A percentile compares a stretch with the other conserved stretches of the same genome.
These are phyloP conservation scores for Barnettozyma pratensis DNA, from an alignment of 805 yeast species.

Conservation along the genomic window DNA sequence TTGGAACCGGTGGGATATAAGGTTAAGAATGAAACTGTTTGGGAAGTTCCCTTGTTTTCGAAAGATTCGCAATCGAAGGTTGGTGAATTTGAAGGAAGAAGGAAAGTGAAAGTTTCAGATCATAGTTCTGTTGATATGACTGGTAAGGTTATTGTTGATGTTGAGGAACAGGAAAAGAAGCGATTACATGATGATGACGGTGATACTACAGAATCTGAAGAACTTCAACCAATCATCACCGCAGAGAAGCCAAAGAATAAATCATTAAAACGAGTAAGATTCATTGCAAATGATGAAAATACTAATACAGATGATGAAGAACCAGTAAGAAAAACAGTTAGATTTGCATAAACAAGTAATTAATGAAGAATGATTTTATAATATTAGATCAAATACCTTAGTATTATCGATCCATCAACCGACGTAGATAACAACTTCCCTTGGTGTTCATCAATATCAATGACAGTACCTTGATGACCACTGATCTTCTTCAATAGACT, in stretches of 20 bases:
- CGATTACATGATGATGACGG: background rate
- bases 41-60: conserved; percentile 33
- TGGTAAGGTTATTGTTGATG: too few species aligned
- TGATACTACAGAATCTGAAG: conserved; percentile 5
- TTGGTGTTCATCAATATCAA: conserved; percentile 51
- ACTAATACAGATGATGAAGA: conserved; percentile 4
- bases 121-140: too few species aligned
- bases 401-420: conserved; percentile 49
- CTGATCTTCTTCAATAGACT: conserved; percentile 41
- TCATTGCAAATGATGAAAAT: background rate
- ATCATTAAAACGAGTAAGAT: background rate
- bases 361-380: background rate
- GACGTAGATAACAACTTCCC: conserved; percentile 44
- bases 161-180: background rate
- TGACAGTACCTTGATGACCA: conserved; percentile 60
- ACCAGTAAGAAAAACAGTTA: conserved; percentile 6
- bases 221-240: background rate
- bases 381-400: conserved; percentile 28
- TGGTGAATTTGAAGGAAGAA: background rate
- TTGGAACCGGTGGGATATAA: conserved; percentile 22
- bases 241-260: background rate
- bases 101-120: background rate
- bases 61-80: conserved; percentile 16
- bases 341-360: conserved; percentile 6
- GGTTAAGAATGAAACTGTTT: conserved; percentile 12